phyloP scores from a whole-genome alignment of 2,329 filamentous ascomycete species.

The Sclerotiophoma versabilis region DNA sequence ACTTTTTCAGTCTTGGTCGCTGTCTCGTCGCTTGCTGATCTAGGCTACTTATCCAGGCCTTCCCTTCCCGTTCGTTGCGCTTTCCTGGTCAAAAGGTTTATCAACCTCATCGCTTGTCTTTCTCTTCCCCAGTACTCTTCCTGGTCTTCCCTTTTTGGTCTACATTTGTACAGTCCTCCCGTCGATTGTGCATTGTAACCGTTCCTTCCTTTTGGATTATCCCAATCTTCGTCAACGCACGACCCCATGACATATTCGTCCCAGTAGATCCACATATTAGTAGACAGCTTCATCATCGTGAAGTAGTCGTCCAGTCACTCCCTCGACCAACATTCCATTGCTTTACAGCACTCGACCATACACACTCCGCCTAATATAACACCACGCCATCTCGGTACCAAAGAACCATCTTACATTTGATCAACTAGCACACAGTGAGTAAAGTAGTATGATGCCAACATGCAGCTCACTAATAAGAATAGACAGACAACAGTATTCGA shows the following conservation, averaged over 20 bases:
- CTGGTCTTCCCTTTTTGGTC: constrained; percentile 48
- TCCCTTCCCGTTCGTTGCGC: constrained; percentile 47
- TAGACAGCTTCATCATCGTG: constrained; percentile 51
- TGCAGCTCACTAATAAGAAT: constrained; percentile 11
- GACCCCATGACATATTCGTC: constrained; percentile 41
- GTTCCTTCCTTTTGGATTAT: constrained; percentile 49
- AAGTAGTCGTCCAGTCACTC: constrained; percentile 52
- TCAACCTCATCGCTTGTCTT: constrained; percentile 52
- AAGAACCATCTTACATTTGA: constrained; percentile 18
- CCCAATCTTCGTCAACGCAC: constrained; percentile 34
- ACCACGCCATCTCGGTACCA: constrained; percentile 21
- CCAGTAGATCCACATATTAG: constrained; percentile 44
- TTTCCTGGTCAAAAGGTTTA: constrained; percentile 51
- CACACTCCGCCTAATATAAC: constrained; percentile 38
- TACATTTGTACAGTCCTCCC: constrained; percentile 42
- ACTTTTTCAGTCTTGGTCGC: constrained; percentile 50
- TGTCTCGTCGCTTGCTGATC: constrained; percentile 51
- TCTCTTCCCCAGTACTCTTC: constrained; percentile 44
- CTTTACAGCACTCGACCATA: constrained; percentile 30
- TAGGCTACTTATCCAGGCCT: constrained; percentile 50
- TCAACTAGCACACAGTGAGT: constrained; percentile 28
- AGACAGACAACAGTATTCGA: constrained; percentile 37
- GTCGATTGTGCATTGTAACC: constrained; percentile 45
- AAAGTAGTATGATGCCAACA: neutral
- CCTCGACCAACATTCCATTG: constrained; percentile 37